Evolutionary conservation across 2,329 filamentous ascomycete species (phyloP), one percentile per base, ranked within the genome.

Genomic region (Colletotrichum lindemuthianum): DNA sequence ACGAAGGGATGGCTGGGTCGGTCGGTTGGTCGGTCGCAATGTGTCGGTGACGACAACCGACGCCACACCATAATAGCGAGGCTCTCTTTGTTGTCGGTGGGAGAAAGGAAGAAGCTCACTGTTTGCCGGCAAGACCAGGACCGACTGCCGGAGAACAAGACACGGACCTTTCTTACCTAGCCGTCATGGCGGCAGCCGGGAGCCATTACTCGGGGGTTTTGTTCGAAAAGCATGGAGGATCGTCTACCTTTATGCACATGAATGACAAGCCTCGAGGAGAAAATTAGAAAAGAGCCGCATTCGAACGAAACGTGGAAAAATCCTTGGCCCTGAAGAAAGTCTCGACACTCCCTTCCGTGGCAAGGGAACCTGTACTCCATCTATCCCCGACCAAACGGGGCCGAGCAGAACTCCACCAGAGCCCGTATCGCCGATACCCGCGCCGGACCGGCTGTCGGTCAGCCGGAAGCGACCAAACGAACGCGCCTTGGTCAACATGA

Each of bases 391-490:
- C 58, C 24, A 61, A 48, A 61, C 51, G 61, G 58, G 58, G 58
- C 61, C 58, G 61, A 45, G 59, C 10, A 51, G 51, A 32, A 39
- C 45, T 44, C 45, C 16, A n/a, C 34, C 13, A 41, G 47, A 61
- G 51, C 61, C 51, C 59, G 40, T 40, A 39, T 24, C 24, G 24
- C 61, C 61, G 61, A 65, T 33, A 65, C 32, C 61, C 61, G 61
- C 51, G 1, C 61, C 51, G 61, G 51, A 48, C 43, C 61, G 61
- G 61, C 61, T 65, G 32, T 65, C 61, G 61, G 61, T 39, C 32
- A 15, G 32, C 24, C 49, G 51, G 32, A 61, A n/a, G 37, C 16
- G 43, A 41, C 41, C 58, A 61, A 48, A 15, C 45, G 11, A 50
- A 34, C 37, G 45, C 45, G 10, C 37, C 56, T 24, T 24, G 24